A percentile compares a stretch with the other conserved stretches of the same genome.
phyloP scores from a whole-genome alignment of 163 green algal genomes.

The Trebouxiophyceae sp. region DNA sequence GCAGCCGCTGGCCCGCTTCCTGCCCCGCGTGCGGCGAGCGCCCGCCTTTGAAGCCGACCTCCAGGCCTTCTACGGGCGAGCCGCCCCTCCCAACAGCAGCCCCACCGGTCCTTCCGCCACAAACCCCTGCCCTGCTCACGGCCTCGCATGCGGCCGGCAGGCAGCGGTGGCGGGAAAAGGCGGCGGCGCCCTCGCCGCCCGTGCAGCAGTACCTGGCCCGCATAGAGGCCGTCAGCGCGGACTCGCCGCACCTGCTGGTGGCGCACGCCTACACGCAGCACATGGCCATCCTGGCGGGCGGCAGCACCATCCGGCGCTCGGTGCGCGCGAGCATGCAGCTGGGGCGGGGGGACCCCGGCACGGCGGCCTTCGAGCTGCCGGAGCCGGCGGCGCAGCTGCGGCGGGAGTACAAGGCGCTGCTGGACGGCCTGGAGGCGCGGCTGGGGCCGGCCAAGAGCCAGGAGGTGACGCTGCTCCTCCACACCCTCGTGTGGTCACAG shows the following conservation, averaged over 20 bases:
- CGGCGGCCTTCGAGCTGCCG: not conserved
- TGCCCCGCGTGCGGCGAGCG: not conserved
- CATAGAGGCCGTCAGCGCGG: not conserved
- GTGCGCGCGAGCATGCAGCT: not conserved
- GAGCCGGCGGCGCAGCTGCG: too few species aligned
- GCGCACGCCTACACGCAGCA: constrained; percentile 29
- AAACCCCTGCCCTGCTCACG: too few species aligned
- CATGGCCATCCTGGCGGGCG: constrained; percentile 16
- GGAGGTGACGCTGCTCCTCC: too few species aligned
- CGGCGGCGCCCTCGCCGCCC: not conserved
- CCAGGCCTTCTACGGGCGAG: constrained; percentile 12
- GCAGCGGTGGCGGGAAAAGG: not conserved
- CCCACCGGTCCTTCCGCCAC: too few species aligned
- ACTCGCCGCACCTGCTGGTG: constrained; percentile 16
- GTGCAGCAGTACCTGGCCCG: constrained; percentile 13
- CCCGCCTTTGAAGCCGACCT: constrained; percentile 17
- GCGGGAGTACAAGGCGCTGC: too few species aligned
- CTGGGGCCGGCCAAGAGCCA: too few species aligned
- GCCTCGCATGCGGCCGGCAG: not conserved
- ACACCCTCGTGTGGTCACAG: too few species aligned
- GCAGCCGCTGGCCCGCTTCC: not conserved
- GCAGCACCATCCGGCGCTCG: constrained; percentile 2
- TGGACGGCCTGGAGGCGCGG: too few species aligned
- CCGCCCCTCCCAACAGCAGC: too few species aligned
- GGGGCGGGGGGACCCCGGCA: not conserved